These are phyloP conservation scores for Serendipita sp. DNA, from an alignment of 1,284 basidiomycete species.

Conservation along the genomic window DNA sequence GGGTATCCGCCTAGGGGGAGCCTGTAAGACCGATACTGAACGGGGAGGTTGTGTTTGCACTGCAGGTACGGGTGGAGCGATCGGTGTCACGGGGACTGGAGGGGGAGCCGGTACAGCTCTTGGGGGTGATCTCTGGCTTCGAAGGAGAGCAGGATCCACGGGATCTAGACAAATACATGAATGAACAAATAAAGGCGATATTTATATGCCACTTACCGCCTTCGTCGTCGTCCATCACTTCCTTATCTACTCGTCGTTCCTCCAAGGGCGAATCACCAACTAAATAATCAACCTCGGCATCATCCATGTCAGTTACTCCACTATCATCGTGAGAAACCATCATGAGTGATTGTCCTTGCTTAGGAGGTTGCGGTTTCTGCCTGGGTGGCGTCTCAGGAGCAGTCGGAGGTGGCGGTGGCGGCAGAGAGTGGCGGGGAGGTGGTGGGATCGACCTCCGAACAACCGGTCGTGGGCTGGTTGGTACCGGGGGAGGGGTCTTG, in stretches of 20 bases:
- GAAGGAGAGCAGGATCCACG: conserved; percentile 48
- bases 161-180: conserved; percentile 32
- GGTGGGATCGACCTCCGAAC: conserved; percentile 14
- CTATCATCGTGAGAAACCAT: background rate
- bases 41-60: background rate
- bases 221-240: conserved; percentile 44
- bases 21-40: background rate
- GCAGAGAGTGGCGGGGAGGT: conserved; percentile 13
- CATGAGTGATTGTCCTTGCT: background rate
- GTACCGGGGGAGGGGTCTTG: background rate
- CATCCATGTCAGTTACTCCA: background rate
- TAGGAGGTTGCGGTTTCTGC: background rate
- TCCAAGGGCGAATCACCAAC: background rate
- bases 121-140: conserved; percentile 19
- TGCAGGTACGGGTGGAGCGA: background rate
- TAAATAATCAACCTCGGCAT: background rate
- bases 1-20: too few relatives aligned
- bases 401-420: background rate
- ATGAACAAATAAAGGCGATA: conserved; percentile 9
- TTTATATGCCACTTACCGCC: conserved; percentile 31
- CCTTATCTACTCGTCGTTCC: conserved; percentile 16
- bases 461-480: conserved; percentile 5
- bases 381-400: background rate
- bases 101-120: background rate
- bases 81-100: background rate